phyloP scores from a whole-genome alignment of 2,329 filamentous ascomycete species.

The Falciphora oryzae region DNA sequence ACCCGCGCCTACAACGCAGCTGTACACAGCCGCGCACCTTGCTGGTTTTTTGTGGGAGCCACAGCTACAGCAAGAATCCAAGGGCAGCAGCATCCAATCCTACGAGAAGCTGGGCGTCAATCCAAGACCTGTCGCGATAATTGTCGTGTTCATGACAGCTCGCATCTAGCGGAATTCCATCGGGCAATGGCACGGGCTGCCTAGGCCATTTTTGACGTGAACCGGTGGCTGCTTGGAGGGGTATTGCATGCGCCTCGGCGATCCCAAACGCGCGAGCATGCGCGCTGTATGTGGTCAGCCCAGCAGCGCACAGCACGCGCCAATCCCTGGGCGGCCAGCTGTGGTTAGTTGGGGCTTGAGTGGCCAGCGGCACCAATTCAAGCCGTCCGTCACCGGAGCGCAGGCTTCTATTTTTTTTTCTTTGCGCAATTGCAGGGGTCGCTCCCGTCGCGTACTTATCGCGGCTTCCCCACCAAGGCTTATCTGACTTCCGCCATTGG shows the following conservation, averaged over 20 bases:
- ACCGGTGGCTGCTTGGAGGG: not conserved
- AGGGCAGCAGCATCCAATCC: not conserved
- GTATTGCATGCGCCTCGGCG: too few relatives aligned
- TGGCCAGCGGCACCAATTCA: too few relatives aligned
- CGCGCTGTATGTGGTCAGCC: too few relatives aligned
- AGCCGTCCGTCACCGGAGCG: not conserved
- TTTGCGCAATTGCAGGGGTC: not conserved
- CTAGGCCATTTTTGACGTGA: not conserved
- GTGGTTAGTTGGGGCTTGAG: too few relatives aligned
- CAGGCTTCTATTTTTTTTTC: not conserved
- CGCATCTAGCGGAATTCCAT: not conserved
- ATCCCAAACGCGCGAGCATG: too few relatives aligned
- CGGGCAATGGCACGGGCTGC: not conserved
- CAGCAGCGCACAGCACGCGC: too few relatives aligned
- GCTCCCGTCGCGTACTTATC: not conserved
- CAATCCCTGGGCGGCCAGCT: too few relatives aligned
- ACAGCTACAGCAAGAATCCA: not conserved
- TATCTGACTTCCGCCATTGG: not conserved
- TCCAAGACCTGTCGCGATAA: not conserved
- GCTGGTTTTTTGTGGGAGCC: not conserved
- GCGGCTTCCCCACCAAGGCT: not conserved
- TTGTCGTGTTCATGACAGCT: not conserved
- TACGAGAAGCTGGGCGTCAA: not conserved
- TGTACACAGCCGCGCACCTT: too few relatives aligned
- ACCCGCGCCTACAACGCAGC: not conserved